Evolutionary conservation across 2,329 filamentous ascomycete genomes (phyloP), one percentile per base, ranked within the genome.

Genomic region (Davidsoniella eucalypti): DNA sequence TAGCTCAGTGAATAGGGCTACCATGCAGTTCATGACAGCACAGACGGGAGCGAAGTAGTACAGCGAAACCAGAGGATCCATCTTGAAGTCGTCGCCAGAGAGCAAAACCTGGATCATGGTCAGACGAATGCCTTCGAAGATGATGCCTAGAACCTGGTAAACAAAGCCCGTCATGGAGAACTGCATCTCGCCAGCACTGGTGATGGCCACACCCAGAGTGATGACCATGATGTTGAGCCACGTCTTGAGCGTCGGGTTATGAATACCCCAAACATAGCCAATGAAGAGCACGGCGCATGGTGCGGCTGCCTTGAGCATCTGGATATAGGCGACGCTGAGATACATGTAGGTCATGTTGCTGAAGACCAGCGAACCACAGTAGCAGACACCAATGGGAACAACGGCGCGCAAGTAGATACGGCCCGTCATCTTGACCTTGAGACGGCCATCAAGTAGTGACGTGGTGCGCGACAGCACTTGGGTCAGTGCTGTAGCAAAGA

Each of bases 31-130:
- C 79, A 87, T 87, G 58, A 81, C 65, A 45, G 84, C 83, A 65
- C 86, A 93, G 45, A 87, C 80, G 4, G 86, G 86, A 0, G 86
- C 87, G 61, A 86, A 93, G 70, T 93, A 93, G 72, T 93, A 93
- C 18, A 93, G 74, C 29, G 84, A 86, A 54, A 92, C 85, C 36
- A 94, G 73, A 36, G 86, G 85, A 60, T 92, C 84, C 86, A 93
- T 92, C 70, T 85, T 86, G 68, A 84, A 64, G 42, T 87, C 84
- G 47, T 82, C 74, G 33, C 74, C 80, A 61, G 79, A 84, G 47
- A 94, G 76, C 58, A 94, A 72, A 54, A 82, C 78, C 67, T 93
- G 82, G 52, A 92, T 84, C 83, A 93, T 86, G 66, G 87, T 81
- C 55, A 92, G 69, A 54, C 86, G 80, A 54, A 84, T 73, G 42